phyloP scores from a whole-genome alignment of 768 basidiomycete genomes.

The Boletus pseudopeckii region DNA sequence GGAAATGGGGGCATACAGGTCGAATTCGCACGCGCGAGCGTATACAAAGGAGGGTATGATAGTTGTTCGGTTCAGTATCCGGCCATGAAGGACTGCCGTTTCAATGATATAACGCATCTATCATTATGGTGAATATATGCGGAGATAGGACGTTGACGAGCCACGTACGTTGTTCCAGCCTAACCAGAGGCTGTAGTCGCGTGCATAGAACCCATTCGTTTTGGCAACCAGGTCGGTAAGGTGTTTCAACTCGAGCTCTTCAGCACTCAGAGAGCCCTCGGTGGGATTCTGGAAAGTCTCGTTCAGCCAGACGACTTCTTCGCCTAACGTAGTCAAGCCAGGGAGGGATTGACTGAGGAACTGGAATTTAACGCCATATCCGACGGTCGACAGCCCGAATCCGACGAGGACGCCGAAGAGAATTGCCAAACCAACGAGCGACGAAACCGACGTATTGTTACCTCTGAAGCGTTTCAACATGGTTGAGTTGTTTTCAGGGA shows the following conservation, averaged over 20 bases:
- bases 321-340: conserved; percentile 1
- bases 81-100: conserved; percentile 41
- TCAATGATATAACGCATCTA: conserved; percentile 52
- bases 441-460: background rate
- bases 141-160: background rate
- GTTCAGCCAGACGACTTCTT: conserved; percentile 13
- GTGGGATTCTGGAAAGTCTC: background rate
- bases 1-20: conserved; percentile 17
- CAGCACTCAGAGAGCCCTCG: background rate
- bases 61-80: conserved; percentile 40
- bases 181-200: conserved; percentile 47
- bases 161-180: conserved; percentile 46
- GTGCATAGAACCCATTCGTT: conserved; percentile 44
- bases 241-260: conserved; percentile 27
- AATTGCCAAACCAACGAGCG: conserved; percentile 20
- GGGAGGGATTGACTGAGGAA: conserved; percentile 17
- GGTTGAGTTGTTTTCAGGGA: background rate
- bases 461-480: conserved; percentile 8
- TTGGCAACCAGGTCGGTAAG: conserved; percentile 34
- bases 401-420: conserved; percentile 29
- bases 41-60: conserved; percentile 47
- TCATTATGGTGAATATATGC: background rate
- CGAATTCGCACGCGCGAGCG: conserved; percentile 43
- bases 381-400: conserved; percentile 20
- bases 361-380: conserved; percentile 12